These are phyloP conservation scores for Curvularia sp. DNA, from an alignment of 2,329 filamentous ascomycete species.

Conservation along the genomic window DNA sequence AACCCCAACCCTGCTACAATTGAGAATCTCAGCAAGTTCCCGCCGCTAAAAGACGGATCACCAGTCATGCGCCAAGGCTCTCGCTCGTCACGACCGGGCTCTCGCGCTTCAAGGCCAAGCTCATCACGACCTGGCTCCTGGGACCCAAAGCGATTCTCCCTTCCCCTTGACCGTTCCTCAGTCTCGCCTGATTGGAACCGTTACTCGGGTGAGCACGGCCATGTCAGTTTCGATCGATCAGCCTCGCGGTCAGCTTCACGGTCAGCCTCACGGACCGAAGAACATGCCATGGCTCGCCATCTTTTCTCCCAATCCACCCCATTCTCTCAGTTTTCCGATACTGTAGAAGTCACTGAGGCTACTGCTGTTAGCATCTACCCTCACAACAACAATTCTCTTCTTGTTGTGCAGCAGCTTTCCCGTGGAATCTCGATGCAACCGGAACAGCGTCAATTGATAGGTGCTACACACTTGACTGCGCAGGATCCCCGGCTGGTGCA, in stretches of 20 bases:
- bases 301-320: conserved; percentile 59
- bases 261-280: conserved; percentile 50
- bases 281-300: conserved; percentile 53
- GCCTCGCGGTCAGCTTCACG: conserved; percentile 40
- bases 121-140: conserved; percentile 39
- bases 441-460: conserved; percentile 26
- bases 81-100: conserved; percentile 34
- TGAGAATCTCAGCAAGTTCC: conserved; percentile 19
- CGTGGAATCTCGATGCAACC: conserved; percentile 37
- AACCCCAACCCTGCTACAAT: conserved; percentile 22
- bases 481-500: conserved; percentile 30
- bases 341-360: conserved; percentile 68
- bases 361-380: conserved; percentile 67
- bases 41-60: conserved; percentile 28
- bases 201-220: conserved; percentile 42
- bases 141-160: conserved; percentile 39
- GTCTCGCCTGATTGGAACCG: conserved; percentile 42
- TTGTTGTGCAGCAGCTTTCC: conserved; percentile 66
- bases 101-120: conserved; percentile 32
- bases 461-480: conserved; percentile 24
- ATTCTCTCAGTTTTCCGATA: conserved; percentile 57
- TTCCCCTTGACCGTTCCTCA: conserved; percentile 42
- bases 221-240: conserved; percentile 47
- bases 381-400: conserved; percentile 68
- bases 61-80: conserved; percentile 36